Conservation (phyloP, 148 eudicot genomes). For the Heliosperma pusillum region DNA sequence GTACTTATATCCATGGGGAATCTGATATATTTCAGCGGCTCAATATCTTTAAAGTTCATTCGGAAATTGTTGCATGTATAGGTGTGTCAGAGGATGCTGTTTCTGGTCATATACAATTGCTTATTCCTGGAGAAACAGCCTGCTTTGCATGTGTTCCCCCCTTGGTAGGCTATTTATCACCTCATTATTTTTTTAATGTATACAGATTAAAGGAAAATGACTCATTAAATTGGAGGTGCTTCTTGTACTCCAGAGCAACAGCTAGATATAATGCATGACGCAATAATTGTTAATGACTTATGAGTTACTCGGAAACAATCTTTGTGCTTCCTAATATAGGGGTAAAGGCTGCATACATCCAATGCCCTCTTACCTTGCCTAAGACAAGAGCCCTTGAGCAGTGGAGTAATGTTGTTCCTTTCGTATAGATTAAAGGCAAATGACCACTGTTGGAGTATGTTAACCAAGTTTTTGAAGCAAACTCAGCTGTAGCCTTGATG, state of each 20-base stretch:
- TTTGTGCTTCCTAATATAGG: neutral
- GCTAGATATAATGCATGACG: neutral
- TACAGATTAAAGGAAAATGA: neutral
- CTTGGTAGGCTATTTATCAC: constrained; percentile 50
- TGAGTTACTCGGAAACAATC: neutral
- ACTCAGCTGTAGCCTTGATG: neutral
- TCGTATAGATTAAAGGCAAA: neutral
- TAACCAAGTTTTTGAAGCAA: neutral
- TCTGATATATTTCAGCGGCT: neutral
- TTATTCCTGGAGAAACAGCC: constrained; percentile 96
- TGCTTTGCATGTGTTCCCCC: constrained; percentile 99
- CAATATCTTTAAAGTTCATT: neutral
- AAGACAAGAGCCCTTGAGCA: neutral
- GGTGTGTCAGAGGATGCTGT: constrained; percentile 99
- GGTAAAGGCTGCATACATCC: neutral
- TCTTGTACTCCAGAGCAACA: neutral
- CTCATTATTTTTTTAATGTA: neutral
- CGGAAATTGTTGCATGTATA: constrained; percentile 26
- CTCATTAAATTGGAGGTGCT: neutral
- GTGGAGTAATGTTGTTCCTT: neutral
- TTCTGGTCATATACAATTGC: constrained; percentile 94
- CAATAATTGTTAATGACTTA: neutral
- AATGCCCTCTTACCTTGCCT: neutral
- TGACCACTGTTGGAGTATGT: neutral
- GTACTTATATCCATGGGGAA: neutral